phyloP scores from a whole-genome alignment of 2,329 filamentous ascomycete genomes.

The Arthrinium puccinioides region DNA sequence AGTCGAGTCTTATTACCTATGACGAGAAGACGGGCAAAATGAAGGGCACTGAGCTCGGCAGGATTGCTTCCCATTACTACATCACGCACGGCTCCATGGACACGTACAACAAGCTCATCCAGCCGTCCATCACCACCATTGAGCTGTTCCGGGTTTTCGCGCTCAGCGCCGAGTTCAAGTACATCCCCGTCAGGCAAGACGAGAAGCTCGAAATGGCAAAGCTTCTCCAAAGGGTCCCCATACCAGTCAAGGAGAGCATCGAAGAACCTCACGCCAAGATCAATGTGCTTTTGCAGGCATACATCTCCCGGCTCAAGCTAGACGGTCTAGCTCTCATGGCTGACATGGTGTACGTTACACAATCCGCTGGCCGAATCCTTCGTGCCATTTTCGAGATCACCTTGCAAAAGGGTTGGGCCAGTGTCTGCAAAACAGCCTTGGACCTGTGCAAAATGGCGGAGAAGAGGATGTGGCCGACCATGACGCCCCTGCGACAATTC shows the following conservation, averaged over 20 bases:
- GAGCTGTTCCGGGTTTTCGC: slow-evolving; percentile 96
- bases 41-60: slow-evolving; percentile 86
- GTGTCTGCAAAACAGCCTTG: slow-evolving; percentile 84
- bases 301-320: slow-evolving; percentile 88
- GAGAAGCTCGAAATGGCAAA: slow-evolving; percentile 96
- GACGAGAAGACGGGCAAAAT: slow-evolving; percentile 87
- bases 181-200: slow-evolving; percentile 94
- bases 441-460: slow-evolving; percentile 99
- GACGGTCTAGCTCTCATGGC: slow-evolving; percentile 95
- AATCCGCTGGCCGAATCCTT: slow-evolving; percentile 92
- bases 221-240: slow-evolving; percentile 79
- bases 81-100: slow-evolving; percentile 95
- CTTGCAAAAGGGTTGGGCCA: slow-evolving; percentile 94
- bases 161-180: slow-evolving; percentile 96
- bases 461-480: slow-evolving; percentile 99
- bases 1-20: slow-evolving; percentile 85
- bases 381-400: slow-evolving; percentile 95
- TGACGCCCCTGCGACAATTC: slow-evolving; percentile 93
- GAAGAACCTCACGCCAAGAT: slow-evolving; percentile 97
- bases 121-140: slow-evolving; percentile 86
- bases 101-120: slow-evolving; percentile 92
- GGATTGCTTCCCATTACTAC: slow-evolving; percentile 97
- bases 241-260: slow-evolving; percentile 95
- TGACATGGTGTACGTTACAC: slow-evolving; percentile 96
- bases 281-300: slow-evolving; percentile 93